Conservation (phyloP, 106 monocot species). For the Dactylorhiza incarnata region DNA sequence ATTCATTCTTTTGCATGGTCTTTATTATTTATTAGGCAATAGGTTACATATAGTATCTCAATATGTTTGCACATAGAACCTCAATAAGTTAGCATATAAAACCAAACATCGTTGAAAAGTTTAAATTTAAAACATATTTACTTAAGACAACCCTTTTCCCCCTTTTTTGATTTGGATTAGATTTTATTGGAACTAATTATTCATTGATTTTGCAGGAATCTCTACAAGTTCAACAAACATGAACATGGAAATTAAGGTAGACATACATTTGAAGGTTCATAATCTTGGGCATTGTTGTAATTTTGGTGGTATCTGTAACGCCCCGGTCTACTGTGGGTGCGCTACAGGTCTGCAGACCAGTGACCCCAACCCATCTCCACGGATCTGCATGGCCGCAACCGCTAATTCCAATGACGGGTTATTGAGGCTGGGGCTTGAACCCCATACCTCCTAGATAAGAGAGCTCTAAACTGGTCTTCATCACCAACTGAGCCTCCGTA, state of each 20-base stretch:
- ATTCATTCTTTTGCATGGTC: not conserved
- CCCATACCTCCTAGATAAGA: not conserved
- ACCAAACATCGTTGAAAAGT: not conserved
- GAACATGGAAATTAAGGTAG: conserved; percentile 16
- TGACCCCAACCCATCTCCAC: too few relatives aligned
- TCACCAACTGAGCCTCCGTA: too few relatives aligned
- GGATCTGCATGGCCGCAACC: too few relatives aligned
- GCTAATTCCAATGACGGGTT: too few relatives aligned
- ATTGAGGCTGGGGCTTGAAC: too few relatives aligned
- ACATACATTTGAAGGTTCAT: not conserved
- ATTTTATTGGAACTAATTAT: not conserved
- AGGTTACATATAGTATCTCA: not conserved
- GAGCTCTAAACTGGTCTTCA: too few relatives aligned
- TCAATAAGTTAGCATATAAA: conserved; percentile 1
- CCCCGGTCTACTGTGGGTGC: too few relatives aligned
- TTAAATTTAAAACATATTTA: not conserved
- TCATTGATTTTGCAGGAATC: conserved; percentile 11
- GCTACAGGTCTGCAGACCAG: too few relatives aligned
- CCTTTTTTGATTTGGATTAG: not conserved
- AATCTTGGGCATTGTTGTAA: not conserved
- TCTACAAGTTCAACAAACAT: not conserved
- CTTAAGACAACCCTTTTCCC: not conserved
- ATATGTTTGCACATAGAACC: not conserved
- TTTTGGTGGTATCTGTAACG: too few relatives aligned
- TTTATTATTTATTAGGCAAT: not conserved